These are phyloP conservation scores for Platanthera guangdongensis DNA, from an alignment of 106 monocot genomes.

Conservation along the genomic window DNA sequence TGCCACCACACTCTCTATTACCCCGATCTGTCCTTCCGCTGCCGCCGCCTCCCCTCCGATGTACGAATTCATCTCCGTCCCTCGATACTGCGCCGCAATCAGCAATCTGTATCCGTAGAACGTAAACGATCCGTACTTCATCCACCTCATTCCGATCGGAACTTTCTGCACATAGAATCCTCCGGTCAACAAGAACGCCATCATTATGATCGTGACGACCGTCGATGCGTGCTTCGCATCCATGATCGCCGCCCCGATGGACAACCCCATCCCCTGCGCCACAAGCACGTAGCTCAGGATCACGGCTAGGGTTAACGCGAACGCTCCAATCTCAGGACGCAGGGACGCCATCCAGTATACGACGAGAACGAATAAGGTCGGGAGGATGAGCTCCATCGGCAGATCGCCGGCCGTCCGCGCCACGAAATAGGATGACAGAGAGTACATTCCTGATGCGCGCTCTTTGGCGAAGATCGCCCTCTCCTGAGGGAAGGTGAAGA, in stretches of 20 bases:
- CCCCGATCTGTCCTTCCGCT: conserved; percentile 14
- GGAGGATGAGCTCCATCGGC: conserved; percentile 88
- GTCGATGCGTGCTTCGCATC: conserved; percentile 87
- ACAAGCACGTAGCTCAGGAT: conserved; percentile 76
- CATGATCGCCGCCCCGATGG: conserved; percentile 66
- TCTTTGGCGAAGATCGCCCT: conserved; percentile 68
- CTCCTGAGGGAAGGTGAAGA: conserved; percentile 92
- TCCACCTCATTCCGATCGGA: conserved; percentile 56
- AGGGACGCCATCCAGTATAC: conserved; percentile 89
- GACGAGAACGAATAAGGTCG: conserved; percentile 45
- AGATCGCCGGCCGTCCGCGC: conserved; percentile 67
- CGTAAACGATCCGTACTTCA: conserved; percentile 78
- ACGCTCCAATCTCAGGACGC: conserved; percentile 33
- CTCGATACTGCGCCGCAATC: conserved; percentile 52
- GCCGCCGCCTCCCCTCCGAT: neutral
- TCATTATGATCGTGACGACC: conserved; percentile 63
- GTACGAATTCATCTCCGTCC: conserved; percentile 4
- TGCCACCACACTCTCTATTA: conserved; percentile 22
- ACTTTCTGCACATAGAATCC: conserved; percentile 82
- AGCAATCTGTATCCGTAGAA: conserved; percentile 77
- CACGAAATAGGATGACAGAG: conserved; percentile 81
- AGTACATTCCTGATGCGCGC: conserved; percentile 72
- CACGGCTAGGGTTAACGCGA: conserved; percentile 53
- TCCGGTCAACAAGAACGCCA: conserved; percentile 73
- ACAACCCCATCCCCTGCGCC: conserved; percentile 72